Percentiles rank a stretch among this genome's conserved stretches.
phyloP scores from a whole-genome alignment of 257 asterid genomes.

The Forsythia viridissima region DNA sequence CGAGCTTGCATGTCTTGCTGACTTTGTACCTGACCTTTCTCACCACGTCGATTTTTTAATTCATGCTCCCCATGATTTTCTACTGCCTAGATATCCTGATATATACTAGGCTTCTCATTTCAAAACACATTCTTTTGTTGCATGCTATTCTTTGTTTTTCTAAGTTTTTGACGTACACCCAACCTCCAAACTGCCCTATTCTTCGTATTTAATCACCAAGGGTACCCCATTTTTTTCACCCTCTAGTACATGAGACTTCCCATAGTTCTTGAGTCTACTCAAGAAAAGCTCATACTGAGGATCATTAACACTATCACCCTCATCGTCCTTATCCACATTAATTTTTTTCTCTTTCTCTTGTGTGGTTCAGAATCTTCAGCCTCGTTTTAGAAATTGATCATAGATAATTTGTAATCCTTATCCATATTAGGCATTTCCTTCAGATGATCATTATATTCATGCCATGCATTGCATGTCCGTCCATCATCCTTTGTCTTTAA shows the following conservation, averaged over 20 bases:
- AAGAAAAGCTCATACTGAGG: slow-evolving; percentile 24
- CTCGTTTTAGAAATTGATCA: too few species aligned
- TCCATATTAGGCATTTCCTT: too few species aligned
- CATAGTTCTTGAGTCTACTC: slow-evolving; percentile 14
- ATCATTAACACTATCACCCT: slow-evolving; percentile 20
- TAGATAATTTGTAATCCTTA: too few species aligned
- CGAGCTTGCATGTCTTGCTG: too few species aligned
- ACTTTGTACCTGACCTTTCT: too few species aligned
- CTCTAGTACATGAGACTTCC: slow-evolving; percentile 19
- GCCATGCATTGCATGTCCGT: too few species aligned
- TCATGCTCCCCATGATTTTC: neutral
- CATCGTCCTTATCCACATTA: slow-evolving; percentile 9
- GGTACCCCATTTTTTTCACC: neutral
- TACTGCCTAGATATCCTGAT: neutral
- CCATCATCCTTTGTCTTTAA: too few species aligned
- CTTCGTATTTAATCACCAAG: slow-evolving; percentile 15
- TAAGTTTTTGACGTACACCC: slow-evolving; percentile 14
- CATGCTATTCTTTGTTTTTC: slow-evolving; percentile 26
- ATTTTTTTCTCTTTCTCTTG: neutral
- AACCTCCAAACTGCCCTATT: neutral
- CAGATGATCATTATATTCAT: too few species aligned
- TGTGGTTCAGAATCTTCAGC: too few species aligned
- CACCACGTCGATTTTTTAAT: too few species aligned
- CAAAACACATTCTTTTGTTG: neutral
- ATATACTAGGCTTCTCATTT: neutral